Percentiles rank a stretch among this genome's conserved stretches.
Conservation (phyloP, 805 yeast genomes). For the Naumovozyma dairenensis region DNA sequence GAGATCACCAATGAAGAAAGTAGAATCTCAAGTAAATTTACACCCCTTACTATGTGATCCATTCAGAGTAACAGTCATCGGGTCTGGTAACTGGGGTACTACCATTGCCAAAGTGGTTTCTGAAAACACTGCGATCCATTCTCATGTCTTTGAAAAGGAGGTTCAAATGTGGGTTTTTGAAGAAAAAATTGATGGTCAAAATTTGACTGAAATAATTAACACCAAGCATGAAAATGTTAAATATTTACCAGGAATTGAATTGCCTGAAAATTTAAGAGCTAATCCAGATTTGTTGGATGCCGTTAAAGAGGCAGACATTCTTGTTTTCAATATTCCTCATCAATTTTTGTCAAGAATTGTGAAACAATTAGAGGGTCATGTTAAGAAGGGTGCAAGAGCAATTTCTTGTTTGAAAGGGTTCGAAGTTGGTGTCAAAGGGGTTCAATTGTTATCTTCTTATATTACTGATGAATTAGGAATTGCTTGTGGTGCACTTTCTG, state of each 20-base stretch:
- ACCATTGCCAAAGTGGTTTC: constrained; percentile 93
- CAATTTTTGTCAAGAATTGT: constrained; percentile 80
- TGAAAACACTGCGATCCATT: constrained; percentile 69
- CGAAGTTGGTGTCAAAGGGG: constrained; percentile 78
- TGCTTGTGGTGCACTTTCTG: constrained; percentile 92
- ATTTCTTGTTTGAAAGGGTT: constrained; percentile 94
- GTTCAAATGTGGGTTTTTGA: constrained; percentile 98
- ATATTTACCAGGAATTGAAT: constrained; percentile 78
- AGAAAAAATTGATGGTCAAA: constrained; percentile 67
- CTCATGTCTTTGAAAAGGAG: constrained; percentile 55
- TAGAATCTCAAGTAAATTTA: constrained; percentile 6
- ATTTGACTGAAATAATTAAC: constrained; percentile 86
- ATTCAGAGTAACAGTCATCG: constrained; percentile 65
- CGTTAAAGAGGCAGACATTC: constrained; percentile 70
- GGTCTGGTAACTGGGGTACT: constrained; percentile 98
- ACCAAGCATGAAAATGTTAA: constrained; percentile 86
- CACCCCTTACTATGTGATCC: constrained; percentile 19
- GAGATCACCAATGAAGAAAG: background rate
- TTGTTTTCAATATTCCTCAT: constrained; percentile 94
- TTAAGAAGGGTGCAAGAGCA: constrained; percentile 66
- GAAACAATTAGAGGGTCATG: constrained; percentile 65
- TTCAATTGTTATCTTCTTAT: constrained; percentile 69
- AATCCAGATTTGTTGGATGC: constrained; percentile 74
- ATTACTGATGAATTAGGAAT: constrained; percentile 75
- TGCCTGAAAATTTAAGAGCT: constrained; percentile 82